Evolutionary conservation across 2,329 filamentous ascomycete species (phyloP), one percentile per base, ranked within the genome.

Genomic region (Anthostomella pinea): DNA sequence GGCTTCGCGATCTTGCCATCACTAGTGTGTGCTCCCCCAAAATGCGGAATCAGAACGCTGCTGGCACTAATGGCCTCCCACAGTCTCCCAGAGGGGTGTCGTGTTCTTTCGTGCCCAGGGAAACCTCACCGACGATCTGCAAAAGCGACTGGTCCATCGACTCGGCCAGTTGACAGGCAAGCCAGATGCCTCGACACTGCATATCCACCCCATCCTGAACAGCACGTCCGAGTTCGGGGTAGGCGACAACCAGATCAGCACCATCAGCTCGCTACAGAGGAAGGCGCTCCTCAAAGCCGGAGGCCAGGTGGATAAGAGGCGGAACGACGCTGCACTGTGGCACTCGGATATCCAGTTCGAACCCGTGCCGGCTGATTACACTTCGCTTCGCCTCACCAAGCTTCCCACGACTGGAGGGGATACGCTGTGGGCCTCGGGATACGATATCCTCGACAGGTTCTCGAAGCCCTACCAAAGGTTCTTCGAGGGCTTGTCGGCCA

Each of bases 31-130:
- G 33, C 13, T 16, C 10, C 30, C 25, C 2, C 21, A 11, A 9
- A 16, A 24, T 21, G n/a, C 14, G 11, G 13, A 4, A 29, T 24
- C 15, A 43, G 9, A 26, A 43, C 23, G 42, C n/a, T 19, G 14
- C n/a, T 24, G 17, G n/a, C 9, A 20, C 16, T 14, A 8, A n/a
- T n/a, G n/a, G n/a, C n/a, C n/a, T 13, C 5, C 8, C 15, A 6
- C 20, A 80, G 77, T 82, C 44, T 80, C 79, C 1, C 70, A 75
- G 44, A 69, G 80, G 10, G 78, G 78, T 2, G 79, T 83, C 2
- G 78, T 83, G 25, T 81, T 83, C 59, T 79, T 83, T 57, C 73
- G 79, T 10, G 66, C 69, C 8, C 80, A 84, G 43, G 64, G 78
- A 49, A 66, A 72, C 44, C 59, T 81, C 5, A 68, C 67, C 46